These are phyloP conservation scores for Pogostemon cablin DNA, from an alignment of 257 asterid genomes.

Conservation along the genomic window DNA sequence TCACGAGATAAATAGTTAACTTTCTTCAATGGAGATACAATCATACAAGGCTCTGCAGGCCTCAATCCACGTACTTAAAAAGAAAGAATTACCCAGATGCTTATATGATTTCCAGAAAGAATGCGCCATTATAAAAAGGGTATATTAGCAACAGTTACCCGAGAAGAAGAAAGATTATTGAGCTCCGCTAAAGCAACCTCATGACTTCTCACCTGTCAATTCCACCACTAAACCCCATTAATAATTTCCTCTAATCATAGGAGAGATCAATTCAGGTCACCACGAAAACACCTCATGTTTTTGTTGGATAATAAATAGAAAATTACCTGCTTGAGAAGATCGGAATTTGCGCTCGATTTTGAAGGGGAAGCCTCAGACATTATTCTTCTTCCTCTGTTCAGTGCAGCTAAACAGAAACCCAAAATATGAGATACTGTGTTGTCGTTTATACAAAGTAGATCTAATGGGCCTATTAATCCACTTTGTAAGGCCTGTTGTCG, in stretches of 20 bases:
- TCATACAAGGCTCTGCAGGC: too few species aligned
- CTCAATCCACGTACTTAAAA: too few species aligned
- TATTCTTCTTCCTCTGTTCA: background rate
- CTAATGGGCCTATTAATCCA: too few species aligned
- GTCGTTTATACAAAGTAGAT: too few species aligned
- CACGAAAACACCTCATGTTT: background rate
- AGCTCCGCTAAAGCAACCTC: slow-evolving; percentile 86
- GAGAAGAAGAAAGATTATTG: slow-evolving; percentile 50
- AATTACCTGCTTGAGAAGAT: slow-evolving; percentile 38
- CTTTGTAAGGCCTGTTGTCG: too few species aligned
- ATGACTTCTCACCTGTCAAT: slow-evolving; percentile 56
- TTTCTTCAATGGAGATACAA: background rate
- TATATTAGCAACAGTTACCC: slow-evolving; percentile 40
- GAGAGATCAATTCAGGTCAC: background rate
- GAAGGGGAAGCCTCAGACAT: slow-evolving; percentile 30
- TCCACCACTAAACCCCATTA: slow-evolving; percentile 16
- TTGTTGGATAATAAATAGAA: background rate
- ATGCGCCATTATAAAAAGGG: background rate
- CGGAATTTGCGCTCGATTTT: slow-evolving; percentile 18
- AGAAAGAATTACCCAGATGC: background rate
- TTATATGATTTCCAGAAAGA: slow-evolving; percentile 3
- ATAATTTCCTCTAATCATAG: background rate
- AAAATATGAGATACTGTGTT: background rate
- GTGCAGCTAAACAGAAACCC: background rate
- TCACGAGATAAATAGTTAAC: background rate